Percentiles rank a stretch among this genome's conserved stretches.
phyloP scores from a whole-genome alignment of 1,284 basidiomycete species.

The Apiotrichum montevideense region DNA sequence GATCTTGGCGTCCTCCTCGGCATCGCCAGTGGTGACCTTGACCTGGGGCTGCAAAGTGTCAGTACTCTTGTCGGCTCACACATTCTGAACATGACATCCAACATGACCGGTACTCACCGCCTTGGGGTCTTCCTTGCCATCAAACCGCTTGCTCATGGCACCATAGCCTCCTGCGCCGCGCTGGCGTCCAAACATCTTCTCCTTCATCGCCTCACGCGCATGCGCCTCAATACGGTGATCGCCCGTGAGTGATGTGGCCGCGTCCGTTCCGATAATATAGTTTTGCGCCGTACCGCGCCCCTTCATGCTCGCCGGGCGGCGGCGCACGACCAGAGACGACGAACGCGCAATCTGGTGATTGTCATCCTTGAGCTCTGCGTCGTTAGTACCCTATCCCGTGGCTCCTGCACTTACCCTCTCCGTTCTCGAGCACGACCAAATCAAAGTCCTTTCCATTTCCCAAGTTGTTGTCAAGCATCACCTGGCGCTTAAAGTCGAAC shows the following conservation, averaged over 20 bases:
- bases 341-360: constrained; percentile 85
- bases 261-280: constrained; percentile 61
- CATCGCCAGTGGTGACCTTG: constrained; percentile 39
- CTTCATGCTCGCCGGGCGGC: constrained; percentile 67
- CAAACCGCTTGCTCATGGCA: constrained; percentile 80
- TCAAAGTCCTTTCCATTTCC: constrained; percentile 95
- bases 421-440: constrained; percentile 74
- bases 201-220: constrained; percentile 40
- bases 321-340: constrained; percentile 86
- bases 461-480: constrained; percentile 92
- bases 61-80: neutral
- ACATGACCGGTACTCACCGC: neutral
- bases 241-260: constrained; percentile 34
- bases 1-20: constrained; percentile 45
- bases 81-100: neutral
- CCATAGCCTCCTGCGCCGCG: constrained; percentile 30
- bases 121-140: constrained; percentile 61
- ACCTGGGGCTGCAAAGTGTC: constrained; percentile 12
- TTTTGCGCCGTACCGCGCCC: constrained; percentile 89
- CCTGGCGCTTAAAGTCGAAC: constrained; percentile 98
- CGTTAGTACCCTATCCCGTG: neutral
- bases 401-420: constrained; percentile 58
- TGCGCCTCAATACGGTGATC: constrained; percentile 45
- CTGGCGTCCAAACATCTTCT: constrained; percentile 30
- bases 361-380: constrained; percentile 85